phyloP scores from a whole-genome alignment of 179 eudicot genomes.

The Nepenthes alata region DNA sequence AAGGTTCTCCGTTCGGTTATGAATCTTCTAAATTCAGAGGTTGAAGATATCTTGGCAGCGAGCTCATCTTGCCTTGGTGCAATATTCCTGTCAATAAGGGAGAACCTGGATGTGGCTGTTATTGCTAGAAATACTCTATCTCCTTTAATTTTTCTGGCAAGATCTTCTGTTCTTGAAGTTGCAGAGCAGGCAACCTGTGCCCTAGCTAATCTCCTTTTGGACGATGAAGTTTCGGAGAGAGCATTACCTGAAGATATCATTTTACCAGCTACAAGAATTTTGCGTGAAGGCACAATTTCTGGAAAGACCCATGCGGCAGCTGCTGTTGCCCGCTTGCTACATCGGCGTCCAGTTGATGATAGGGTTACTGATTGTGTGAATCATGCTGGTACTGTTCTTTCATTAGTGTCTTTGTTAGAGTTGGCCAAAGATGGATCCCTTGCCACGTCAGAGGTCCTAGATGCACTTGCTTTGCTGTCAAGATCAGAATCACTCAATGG shows the following conservation, averaged over 20 bases:
- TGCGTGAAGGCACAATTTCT: slow-evolving; percentile 62
- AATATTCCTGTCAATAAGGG: slow-evolving; percentile 76
- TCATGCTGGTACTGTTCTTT: slow-evolving; percentile 79
- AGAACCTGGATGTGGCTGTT: slow-evolving; percentile 67
- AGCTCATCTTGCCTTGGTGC: slow-evolving; percentile 76
- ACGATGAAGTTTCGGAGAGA: slow-evolving; percentile 52
- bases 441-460: slow-evolving; percentile 76
- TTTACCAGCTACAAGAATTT: slow-evolving; percentile 77
- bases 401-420: slow-evolving; percentile 70
- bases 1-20: slow-evolving; percentile 50
- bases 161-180: slow-evolving; percentile 59
- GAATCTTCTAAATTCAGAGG: slow-evolving; percentile 62
- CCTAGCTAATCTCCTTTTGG: slow-evolving; percentile 76
- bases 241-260: slow-evolving; percentile 69
- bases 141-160: slow-evolving; percentile 62
- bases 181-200: slow-evolving; percentile 90
- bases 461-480: slow-evolving; percentile 75
- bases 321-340: slow-evolving; percentile 76
- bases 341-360: slow-evolving; percentile 46
- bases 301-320: slow-evolving; percentile 95
- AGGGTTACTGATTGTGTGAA: slow-evolving; percentile 58
- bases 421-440: slow-evolving; percentile 39
- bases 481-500: slow-evolving; percentile 48
- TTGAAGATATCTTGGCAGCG: slow-evolving; percentile 55
- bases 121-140: slow-evolving; percentile 66